Evolutionary conservation across 2,329 filamentous ascomycete species (phyloP), one percentile per base, ranked within the genome.

Genomic region (Ophiosphaerella narmari): DNA sequence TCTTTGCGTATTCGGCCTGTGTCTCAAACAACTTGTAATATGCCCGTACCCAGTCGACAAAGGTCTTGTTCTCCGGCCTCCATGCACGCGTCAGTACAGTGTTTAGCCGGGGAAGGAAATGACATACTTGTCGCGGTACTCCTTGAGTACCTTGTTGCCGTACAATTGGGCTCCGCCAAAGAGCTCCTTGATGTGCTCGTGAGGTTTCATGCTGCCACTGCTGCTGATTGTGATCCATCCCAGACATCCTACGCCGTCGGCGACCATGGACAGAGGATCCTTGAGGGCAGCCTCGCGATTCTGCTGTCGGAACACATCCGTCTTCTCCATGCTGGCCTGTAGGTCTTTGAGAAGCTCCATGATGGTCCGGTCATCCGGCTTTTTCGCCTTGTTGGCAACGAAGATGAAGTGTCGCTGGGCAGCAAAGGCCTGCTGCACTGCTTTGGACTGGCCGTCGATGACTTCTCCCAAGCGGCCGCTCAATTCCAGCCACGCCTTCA

Each of bases 1-100:
- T 85, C 77, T 93, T 93, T 60, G 94, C 86, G 71, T 95, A 97
- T 43, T 88, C 86, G 50, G 85, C 80, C 37, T 99, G 85, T 26
- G 91, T 86, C 64, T 88, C 89, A 79, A 96, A 95, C 52, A 97
- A 83, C 65, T 87, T 86, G 75, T 96, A 96, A 78, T 95, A 97
- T n/a, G 91, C 81, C 66, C 93, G 89, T 31, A 97, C 86, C 85
- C 92, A 99, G 68, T 94, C 87, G 47, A 92, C 82, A 65, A 97
- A 64, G 85, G 84, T 47, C 84, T 82, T 66, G 93, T 90, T 54
- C 26, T 60, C 68, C 4, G 68, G 65, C 77, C 90, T 58, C 13
- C 13, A 29, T 11, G 11, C 11, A 6, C 3, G 11, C 26, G 26
- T 29, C 11, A 29, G 26, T 11, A 29, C 11, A 29, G 26, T 29